Evolutionary conservation across 768 basidiomycete species (phyloP).

Genomic region (Lyophyllum atratum): DNA sequence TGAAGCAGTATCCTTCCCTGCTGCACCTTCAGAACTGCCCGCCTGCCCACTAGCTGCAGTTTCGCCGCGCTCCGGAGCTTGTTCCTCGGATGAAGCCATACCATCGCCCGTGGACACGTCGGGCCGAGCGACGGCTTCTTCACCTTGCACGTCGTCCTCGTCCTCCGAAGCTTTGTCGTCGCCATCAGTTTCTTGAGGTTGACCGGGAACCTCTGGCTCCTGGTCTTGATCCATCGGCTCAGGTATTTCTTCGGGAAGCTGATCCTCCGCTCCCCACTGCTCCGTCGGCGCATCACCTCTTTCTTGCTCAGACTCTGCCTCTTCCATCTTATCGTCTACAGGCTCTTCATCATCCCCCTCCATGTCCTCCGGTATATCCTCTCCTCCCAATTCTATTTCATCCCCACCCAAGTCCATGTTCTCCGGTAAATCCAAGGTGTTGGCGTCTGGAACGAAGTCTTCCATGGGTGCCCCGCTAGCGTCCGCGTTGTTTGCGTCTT

Average conservation of each 20-base stretch:
- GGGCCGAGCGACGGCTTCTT: conserved; percentile 40
- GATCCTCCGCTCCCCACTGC: conserved; percentile 23
- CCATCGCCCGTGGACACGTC: conserved; percentile 48
- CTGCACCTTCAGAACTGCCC: conserved; percentile 28
- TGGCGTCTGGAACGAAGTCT: conserved; percentile 73
- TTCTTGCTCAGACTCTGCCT: conserved; percentile 26
- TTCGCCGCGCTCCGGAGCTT: conserved; percentile 30
- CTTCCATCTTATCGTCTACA: conserved; percentile 34
- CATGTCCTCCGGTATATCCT: conserved; percentile 25
- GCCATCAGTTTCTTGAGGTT: conserved; percentile 27
- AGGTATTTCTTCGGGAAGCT: conserved; percentile 21
- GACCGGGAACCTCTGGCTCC: conserved; percentile 17
- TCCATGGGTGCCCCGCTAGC: conserved; percentile 71
- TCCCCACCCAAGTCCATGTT: conserved; percentile 67
- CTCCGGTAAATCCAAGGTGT: conserved; percentile 89
- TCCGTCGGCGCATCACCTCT: conserved; percentile 21
- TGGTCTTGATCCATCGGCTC: conserved; percentile 32
- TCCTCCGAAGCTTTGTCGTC: conserved; percentile 30
- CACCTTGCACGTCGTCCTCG: conserved; percentile 29
- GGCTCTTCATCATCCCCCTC: conserved; percentile 32
- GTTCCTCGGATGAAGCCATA: conserved; percentile 32
- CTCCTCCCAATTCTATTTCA: conserved; percentile 34
- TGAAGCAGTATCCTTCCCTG: conserved; percentile 27
- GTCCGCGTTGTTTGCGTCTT: conserved; percentile 45
- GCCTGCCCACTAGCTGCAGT: conserved; percentile 31